Conservation (phyloP, 805 yeast genomes). For the Isabelozyma pseudorhagii region DNA sequence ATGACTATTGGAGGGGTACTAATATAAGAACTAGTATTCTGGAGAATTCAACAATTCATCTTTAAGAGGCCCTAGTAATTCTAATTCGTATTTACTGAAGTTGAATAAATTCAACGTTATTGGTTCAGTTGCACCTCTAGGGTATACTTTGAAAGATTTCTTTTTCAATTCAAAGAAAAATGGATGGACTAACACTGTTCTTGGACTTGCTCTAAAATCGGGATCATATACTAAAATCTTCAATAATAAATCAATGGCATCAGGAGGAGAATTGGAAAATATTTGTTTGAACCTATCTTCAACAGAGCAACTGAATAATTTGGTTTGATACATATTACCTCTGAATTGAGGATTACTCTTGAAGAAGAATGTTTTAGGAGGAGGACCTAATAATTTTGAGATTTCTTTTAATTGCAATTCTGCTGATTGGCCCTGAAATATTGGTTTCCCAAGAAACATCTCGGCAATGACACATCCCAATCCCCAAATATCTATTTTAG, state of each 20-base stretch:
- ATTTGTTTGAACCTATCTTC: slow-evolving; percentile 47
- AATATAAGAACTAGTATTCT: not conserved
- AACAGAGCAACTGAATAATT: slow-evolving; percentile 55
- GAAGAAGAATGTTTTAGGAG: slow-evolving; percentile 63
- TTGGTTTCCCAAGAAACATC: slow-evolving; percentile 85
- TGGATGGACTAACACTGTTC: slow-evolving; percentile 79
- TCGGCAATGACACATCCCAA: slow-evolving; percentile 96
- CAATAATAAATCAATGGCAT: slow-evolving; percentile 81
- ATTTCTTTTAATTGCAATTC: slow-evolving; percentile 86
- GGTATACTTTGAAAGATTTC: slow-evolving; percentile 47
- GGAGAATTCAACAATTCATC: slow-evolving; percentile 23
- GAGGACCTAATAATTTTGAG: slow-evolving; percentile 87
- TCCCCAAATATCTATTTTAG: slow-evolving; percentile 97
- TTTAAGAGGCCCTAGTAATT: slow-evolving; percentile 40
- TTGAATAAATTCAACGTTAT: slow-evolving; percentile 54
- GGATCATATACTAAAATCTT: slow-evolving; percentile 89
- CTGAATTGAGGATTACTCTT: slow-evolving; percentile 72
- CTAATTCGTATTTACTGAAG: slow-evolving; percentile 67
- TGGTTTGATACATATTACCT: slow-evolving; percentile 70
- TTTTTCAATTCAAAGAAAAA: slow-evolving; percentile 85
- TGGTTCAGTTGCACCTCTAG: slow-evolving; percentile 47
- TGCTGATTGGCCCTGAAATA: slow-evolving; percentile 94
- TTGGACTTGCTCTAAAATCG: slow-evolving; percentile 72
- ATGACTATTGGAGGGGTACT: not conserved
- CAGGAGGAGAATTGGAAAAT: slow-evolving; percentile 70